Evolutionary conservation across 2,329 filamentous ascomycete genomes (phyloP), one percentile per base, ranked within the genome.

Genomic region (Phoma sp.): DNA sequence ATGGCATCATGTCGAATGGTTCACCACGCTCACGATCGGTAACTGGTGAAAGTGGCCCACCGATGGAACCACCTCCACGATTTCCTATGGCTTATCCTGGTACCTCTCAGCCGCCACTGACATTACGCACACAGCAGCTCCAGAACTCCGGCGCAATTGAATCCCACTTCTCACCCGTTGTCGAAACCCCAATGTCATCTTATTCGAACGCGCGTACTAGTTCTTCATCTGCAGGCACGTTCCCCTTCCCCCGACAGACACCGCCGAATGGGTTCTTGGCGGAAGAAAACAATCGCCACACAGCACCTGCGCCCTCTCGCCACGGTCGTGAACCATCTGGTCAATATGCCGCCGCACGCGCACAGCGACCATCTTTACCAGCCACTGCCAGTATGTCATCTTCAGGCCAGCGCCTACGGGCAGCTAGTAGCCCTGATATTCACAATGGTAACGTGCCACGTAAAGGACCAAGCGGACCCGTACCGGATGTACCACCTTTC

Each of bases 361-460:
- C 84, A 65, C 87, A 91, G 64, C 85, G 89, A n/a, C 91, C 91
- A 22, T 96, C 90, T 9, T 80, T 96, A 64, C 90, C 89, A 38
- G 88, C 85, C 14, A 88, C 86, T 62, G 78, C 83, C 64, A 79
- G 82, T 53, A 68, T 65, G 79, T 69, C 62, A 47, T 67, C 68
- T 52, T 74, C 67, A 55, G 74, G 87, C 59, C 74, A 67, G 55
- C 74, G 87, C 59, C 88, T 90, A 77, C 86, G 95, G 60, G 96
- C 93, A 33, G 96, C 96, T 68, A 98, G 93, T 77, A 97, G 93
- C 59, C 93, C 95, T 7, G 93, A 98, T 72, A 96, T 96, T 65
- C 87, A 84, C 47, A 84, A 87, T 47, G 82, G 83, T 59, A 82
- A 82, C 43, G 80, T 82, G 30, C 78, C 81, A 69, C 81, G 86